phyloP scores from a whole-genome alignment of 345 rosid genomes.

The Eucalyptus melliodora region DNA sequence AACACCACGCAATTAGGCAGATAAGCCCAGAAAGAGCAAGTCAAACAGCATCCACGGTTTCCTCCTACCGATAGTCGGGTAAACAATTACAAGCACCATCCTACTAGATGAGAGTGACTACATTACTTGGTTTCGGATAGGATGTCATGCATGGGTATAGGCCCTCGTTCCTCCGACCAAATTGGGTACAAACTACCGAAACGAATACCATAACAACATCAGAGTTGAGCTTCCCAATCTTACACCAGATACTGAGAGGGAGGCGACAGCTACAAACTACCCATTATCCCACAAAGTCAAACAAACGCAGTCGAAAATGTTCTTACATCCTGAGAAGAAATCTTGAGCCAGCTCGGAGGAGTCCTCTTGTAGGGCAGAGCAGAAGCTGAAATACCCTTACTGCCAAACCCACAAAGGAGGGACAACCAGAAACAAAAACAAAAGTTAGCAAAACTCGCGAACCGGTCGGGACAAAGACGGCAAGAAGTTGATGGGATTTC shows the following conservation, averaged over 20 bases:
- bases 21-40: neutral
- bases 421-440: neutral
- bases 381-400: constrained; percentile 86
- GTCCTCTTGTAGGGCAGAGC: constrained; percentile 86
- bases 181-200: neutral
- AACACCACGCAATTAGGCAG: neutral
- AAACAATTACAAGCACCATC: neutral
- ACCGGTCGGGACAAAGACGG: neutral
- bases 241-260: neutral
- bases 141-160: neutral
- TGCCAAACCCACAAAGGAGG: neutral
- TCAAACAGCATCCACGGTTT: neutral
- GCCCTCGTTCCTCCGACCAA: neutral
- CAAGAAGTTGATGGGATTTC: neutral
- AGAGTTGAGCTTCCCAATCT: neutral
- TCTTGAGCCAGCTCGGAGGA: constrained; percentile 76
- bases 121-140: neutral
- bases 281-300: neutral
- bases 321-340: constrained; percentile 44
- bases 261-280: neutral
- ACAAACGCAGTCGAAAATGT: neutral
- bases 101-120: neutral
- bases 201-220: neutral
- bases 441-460: neutral
- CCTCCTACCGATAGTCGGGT: neutral